These are phyloP conservation scores for Exophiala bonariae DNA, from an alignment of 2,329 filamentous ascomycete species.

Conservation along the genomic window DNA sequence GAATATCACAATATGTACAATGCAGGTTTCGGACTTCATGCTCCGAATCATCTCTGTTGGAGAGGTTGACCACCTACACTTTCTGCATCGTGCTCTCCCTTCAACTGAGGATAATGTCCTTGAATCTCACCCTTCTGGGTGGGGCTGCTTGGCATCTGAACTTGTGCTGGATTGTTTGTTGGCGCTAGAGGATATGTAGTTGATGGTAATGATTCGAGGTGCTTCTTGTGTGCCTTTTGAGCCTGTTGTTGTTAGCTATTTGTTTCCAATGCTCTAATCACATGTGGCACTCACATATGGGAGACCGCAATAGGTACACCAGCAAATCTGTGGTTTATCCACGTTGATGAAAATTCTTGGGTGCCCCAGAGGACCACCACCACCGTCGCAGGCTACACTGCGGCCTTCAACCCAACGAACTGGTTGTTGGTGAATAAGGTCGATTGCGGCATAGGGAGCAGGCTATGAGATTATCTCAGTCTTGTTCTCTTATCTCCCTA, in stretches of 20 bases:
- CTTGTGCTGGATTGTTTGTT: slow-evolving; percentile 59
- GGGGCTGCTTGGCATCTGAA: slow-evolving; percentile 52
- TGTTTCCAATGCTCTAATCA: slow-evolving; percentile 4
- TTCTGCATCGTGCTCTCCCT: slow-evolving; percentile 23
- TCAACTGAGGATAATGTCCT: slow-evolving; percentile 24
- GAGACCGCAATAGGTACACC: slow-evolving; percentile 89
- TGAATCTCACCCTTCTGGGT: slow-evolving; percentile 27
- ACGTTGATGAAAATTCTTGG: slow-evolving; percentile 96
- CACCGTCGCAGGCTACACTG: slow-evolving; percentile 85
- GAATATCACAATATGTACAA: slow-evolving; percentile 11
- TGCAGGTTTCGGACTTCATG: too few relatives aligned
- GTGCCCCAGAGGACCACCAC: slow-evolving; percentile 85
- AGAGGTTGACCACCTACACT: slow-evolving; percentile 11
- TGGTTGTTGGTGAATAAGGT: slow-evolving; percentile 92
- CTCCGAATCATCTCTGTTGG: slow-evolving; percentile 22
- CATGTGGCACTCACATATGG: slow-evolving; percentile 71
- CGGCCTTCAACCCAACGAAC: slow-evolving; percentile 86
- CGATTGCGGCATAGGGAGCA: slow-evolving; percentile 84
- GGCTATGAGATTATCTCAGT: slow-evolving; percentile 59
- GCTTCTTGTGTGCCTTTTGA: slow-evolving; percentile 81
- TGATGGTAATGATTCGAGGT: slow-evolving; percentile 77
- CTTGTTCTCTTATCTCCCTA: slow-evolving; percentile 31
- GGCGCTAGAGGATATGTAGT: slow-evolving; percentile 78
- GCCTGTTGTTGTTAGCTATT: slow-evolving; percentile 58
- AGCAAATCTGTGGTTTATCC: slow-evolving; percentile 91